Conservation (phyloP, 192 early-diverging fungal species). For the Coemansia biformis region DNA sequence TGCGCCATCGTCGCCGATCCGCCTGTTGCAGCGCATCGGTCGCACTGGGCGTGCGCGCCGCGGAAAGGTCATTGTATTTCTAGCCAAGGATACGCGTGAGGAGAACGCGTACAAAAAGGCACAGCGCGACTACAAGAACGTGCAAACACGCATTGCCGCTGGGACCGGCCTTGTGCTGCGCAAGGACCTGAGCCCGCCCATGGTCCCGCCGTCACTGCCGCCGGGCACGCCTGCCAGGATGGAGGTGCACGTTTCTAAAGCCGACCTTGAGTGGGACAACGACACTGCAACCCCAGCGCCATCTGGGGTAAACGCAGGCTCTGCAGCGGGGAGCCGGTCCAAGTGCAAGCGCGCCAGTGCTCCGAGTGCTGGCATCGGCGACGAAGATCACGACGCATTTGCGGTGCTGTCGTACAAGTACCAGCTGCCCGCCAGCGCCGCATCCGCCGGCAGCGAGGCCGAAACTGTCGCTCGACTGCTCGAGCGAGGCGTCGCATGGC, state of each 20-base stretch:
- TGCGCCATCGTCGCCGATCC: slow-evolving; percentile 46
- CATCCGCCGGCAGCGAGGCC: neutral
- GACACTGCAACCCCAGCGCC: slow-evolving; percentile 1
- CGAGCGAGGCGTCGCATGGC: slow-evolving; percentile 31
- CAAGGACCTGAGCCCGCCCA: slow-evolving; percentile 41
- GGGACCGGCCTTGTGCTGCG: slow-evolving; percentile 33
- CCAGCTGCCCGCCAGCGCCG: neutral
- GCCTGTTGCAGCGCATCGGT: slow-evolving; percentile 49
- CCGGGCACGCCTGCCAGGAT: slow-evolving; percentile 17
- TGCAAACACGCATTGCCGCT: slow-evolving; percentile 39
- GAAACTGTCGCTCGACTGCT: slow-evolving; percentile 20
- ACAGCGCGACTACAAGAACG: slow-evolving; percentile 47
- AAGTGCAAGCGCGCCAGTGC: slow-evolving; percentile 7
- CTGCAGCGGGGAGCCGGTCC: no score
- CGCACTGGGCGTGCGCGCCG: slow-evolving; percentile 47
- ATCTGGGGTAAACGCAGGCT: no score
- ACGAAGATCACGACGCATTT: slow-evolving; percentile 18
- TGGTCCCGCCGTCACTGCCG: slow-evolving; percentile 36
- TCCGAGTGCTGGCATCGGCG: slow-evolving; percentile 13
- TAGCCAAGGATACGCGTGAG: slow-evolving; percentile 47
- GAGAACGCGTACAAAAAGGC: slow-evolving; percentile 48
- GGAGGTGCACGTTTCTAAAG: slow-evolving; percentile 28
- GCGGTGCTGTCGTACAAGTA: slow-evolving; percentile 29
- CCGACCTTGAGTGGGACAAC: slow-evolving; percentile 11
- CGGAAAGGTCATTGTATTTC: slow-evolving; percentile 45